These are phyloP conservation scores for Penicillium brasilianum DNA, from an alignment of 2,329 filamentous ascomycete genomes.

Conservation along the genomic window DNA sequence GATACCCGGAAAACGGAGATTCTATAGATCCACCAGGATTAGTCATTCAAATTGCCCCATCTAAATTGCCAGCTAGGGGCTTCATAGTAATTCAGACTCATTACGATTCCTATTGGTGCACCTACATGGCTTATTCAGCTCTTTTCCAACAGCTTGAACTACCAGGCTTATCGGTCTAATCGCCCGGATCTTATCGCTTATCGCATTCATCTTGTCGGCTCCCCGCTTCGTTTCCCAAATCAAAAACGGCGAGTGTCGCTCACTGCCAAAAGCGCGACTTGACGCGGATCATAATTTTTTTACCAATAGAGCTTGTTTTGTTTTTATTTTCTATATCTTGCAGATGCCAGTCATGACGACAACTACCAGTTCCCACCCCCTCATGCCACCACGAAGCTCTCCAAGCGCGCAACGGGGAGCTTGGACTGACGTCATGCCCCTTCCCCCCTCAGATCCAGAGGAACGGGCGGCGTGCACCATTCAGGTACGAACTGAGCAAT, in stretches of 20 bases:
- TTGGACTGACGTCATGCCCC: conserved; percentile 26
- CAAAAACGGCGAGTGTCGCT: neutral
- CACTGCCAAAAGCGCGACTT: neutral
- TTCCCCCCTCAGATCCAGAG: neutral
- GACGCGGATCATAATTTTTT: neutral
- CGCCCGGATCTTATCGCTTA: neutral
- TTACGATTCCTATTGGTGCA: no score
- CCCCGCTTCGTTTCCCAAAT: neutral
- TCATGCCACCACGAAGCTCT: neutral
- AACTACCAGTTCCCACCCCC: neutral
- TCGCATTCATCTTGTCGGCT: neutral
- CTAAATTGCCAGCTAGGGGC: no score
- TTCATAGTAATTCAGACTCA: no score
- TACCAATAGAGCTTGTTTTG: neutral
- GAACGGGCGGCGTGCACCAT: conserved; percentile 26
- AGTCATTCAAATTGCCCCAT: no score
- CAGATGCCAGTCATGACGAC: neutral
- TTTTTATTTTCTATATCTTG: no score
- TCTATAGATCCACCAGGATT: no score
- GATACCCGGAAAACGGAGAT: no score
- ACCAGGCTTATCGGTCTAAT: neutral
- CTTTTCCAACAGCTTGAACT: no score
- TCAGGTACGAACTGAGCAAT: conserved; percentile 22
- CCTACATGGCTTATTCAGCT: no score
- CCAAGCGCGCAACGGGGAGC: neutral